These are phyloP conservation scores for Akanthomyces dipterigenus DNA, from an alignment of 2,329 filamentous ascomycete species.

Conservation along the genomic window DNA sequence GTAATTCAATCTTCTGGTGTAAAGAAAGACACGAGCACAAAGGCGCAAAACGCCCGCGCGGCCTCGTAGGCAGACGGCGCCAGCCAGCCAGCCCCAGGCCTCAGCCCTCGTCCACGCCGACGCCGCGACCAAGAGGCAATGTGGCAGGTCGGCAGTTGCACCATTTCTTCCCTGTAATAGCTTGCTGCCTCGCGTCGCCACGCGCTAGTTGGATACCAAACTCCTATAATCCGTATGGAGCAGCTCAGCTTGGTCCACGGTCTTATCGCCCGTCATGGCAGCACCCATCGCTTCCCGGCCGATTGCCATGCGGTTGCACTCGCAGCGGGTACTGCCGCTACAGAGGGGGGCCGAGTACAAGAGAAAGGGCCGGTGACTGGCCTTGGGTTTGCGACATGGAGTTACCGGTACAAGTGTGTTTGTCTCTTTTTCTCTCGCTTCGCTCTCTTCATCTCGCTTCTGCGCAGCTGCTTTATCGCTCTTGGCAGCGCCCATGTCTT, in stretches of 20 bases:
- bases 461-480: too few species aligned
- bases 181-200: neutral
- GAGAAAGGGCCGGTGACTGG: too few species aligned
- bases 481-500: too few species aligned
- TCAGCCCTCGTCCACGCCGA: neutral
- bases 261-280: neutral
- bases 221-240: too few species aligned
- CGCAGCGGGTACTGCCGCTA: neutral
- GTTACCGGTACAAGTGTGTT: too few species aligned
- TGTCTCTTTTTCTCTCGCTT: too few species aligned
- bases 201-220: neutral
- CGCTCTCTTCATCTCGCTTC: neutral
- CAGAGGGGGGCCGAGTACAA: neutral
- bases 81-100: neutral
- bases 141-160: slow-evolving; percentile 4
- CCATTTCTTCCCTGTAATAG: neutral
- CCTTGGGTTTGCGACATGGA: too few species aligned
- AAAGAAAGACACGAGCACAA: neutral
- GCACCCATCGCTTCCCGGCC: neutral
- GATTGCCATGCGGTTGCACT: neutral
- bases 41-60: neutral
- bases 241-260: neutral
- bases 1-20: too few species aligned
- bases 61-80: neutral
- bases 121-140: neutral